Evolutionary conservation across 768 basidiomycete genomes (phyloP), one percentile per base, ranked within the genome.

Genomic region (Lactarius psammicola): DNA sequence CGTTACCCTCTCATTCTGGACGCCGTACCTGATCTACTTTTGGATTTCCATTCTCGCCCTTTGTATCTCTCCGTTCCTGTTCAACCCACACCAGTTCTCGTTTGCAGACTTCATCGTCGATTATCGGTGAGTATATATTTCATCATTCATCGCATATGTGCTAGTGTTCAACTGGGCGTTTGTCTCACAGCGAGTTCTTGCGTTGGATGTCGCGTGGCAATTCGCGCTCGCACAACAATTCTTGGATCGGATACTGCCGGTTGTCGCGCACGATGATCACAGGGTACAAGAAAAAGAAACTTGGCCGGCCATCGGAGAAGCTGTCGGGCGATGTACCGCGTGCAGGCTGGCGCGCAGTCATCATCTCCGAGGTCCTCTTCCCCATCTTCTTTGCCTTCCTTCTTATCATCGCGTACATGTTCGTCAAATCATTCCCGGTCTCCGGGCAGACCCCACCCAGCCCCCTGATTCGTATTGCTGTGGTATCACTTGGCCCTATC

Each of bases 81-180:
- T 98, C 85, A 99, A 98, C 75, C 97, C 97, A n/a, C 97, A 99
- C 76, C 97, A 98, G 77, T 99, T 99, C 80, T 92, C 92, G 23
- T 90, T 95, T 76, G 86, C 94, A 44, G 97, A 99, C 77, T 99
- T 95, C 77, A 85, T 98, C 76, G 92, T 98, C 74, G 97, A 99
- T 78, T 94, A 94, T 72, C 82, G 90, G 90, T 89, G 73, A 72
- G 85, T 77, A 18, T 2, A 2, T 36, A 11, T 30, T 15, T 8
- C 23, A 9, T 51, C 34, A 15, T 38, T 6, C 3, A 0, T 46
- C 36, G 31, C 10, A 31, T 28, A 38, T 0, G 2, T 13, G 3
- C 10, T 54, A 6, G 44, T 23, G 11, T 3, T 51, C 13, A 51
- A 51, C 23, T 26, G 13, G 4, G 11, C 6, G 40, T 67, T 60